phyloP scores from a whole-genome alignment of 768 basidiomycete genomes.

The Termitomyces sp. region DNA sequence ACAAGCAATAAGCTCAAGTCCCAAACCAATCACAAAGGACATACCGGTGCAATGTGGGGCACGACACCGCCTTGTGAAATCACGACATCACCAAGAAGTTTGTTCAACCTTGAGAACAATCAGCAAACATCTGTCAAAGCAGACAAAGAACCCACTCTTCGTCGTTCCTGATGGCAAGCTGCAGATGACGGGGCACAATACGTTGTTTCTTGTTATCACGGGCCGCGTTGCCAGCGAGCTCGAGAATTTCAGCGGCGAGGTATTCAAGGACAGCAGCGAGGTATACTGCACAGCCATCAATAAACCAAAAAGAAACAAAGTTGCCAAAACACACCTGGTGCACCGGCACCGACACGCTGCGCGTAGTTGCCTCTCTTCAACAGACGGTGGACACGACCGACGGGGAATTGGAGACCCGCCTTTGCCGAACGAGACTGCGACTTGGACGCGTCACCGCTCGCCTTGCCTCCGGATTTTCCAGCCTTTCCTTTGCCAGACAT shows the following conservation, averaged over 20 bases:
- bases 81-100: slow-evolving; percentile 73
- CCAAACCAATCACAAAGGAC: slow-evolving; percentile 1
- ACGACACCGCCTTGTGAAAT: slow-evolving; percentile 85
- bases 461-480: slow-evolving; percentile 40
- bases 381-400: slow-evolving; percentile 89
- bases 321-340: slow-evolving; percentile 49
- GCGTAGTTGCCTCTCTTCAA: slow-evolving; percentile 86
- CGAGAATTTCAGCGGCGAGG: slow-evolving; percentile 89
- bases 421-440: slow-evolving; percentile 68
- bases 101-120: slow-evolving; percentile 44
- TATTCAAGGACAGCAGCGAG: slow-evolving; percentile 90
- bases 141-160: slow-evolving; percentile 49
- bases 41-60: slow-evolving; percentile 56
- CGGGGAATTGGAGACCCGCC: slow-evolving; percentile 79
- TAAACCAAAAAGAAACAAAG: not conserved
- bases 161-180: slow-evolving; percentile 88
- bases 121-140: not conserved
- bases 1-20: not conserved
- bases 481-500: slow-evolving; percentile 54
- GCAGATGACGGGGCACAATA: slow-evolving; percentile 90
- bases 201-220: slow-evolving; percentile 87
- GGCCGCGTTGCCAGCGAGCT: slow-evolving; percentile 84
- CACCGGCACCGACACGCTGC: slow-evolving; percentile 84
- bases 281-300: slow-evolving; percentile 50
- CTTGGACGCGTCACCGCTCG: slow-evolving; percentile 40